A percentile compares a stretch with the other conserved stretches of the same genome.
Evolutionary conservation across 2,329 filamentous ascomycete genomes (phyloP).

Genomic region (Botrytis hyacinthi): DNA sequence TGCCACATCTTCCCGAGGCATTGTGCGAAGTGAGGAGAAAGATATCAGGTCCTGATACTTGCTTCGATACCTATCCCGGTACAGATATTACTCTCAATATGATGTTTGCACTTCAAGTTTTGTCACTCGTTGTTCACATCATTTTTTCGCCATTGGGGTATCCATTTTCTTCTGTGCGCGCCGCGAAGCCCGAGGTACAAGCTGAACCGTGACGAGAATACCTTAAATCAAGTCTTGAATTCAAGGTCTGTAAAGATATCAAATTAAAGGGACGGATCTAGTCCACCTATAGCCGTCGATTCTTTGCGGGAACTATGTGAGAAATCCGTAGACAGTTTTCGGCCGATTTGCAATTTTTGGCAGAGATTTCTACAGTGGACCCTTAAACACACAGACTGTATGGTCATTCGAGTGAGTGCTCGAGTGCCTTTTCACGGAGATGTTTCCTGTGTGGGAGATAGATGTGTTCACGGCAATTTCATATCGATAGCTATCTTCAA

Average conservation of each 20-base stretch:
- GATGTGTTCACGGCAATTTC: background rate
- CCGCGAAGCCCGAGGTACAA: background rate
- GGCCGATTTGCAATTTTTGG: background rate
- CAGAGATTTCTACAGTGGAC: slow-evolving; percentile 1
- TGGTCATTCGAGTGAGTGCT: slow-evolving; percentile 1
- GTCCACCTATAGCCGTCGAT: background rate
- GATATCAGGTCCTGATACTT: background rate
- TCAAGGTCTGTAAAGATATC: background rate
- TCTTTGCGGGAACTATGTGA: background rate
- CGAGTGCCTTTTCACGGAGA: background rate
- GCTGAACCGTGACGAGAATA: background rate
- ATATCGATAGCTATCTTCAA: background rate
- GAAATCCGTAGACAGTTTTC: background rate
- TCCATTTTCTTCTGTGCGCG: background rate
- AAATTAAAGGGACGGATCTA: background rate
- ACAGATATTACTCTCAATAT: background rate
- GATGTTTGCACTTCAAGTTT: background rate
- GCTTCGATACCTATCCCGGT: background rate
- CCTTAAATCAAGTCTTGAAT: background rate
- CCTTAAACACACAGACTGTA: slow-evolving; percentile 8
- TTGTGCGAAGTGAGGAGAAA: background rate
- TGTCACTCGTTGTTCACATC: background rate
- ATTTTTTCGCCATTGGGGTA: background rate
- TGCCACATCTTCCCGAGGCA: background rate
- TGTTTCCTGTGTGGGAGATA: background rate